A percentile compares a stretch with the other conserved stretches of the same genome.
Conservation (phyloP, 2,329 filamentous ascomycete genomes). For the Cordyceps pruinosa region DNA sequence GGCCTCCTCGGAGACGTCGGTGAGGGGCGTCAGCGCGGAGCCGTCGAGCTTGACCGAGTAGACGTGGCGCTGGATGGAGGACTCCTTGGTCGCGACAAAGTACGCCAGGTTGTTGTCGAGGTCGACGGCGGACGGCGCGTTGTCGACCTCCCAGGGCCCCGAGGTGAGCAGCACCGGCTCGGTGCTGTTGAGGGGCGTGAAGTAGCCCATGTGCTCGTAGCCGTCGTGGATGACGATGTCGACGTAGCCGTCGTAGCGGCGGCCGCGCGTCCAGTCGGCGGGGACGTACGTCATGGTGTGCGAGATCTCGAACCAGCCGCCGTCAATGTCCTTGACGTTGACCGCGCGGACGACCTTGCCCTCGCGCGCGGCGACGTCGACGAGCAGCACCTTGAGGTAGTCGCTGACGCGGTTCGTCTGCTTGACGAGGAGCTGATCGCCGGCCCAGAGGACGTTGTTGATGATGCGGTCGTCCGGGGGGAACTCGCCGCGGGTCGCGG, state of each 20-base stretch:
- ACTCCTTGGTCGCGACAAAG: slow-evolving; percentile 79
- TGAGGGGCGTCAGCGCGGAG: slow-evolving; percentile 63
- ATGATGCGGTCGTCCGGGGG: slow-evolving; percentile 77
- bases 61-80: slow-evolving; percentile 81
- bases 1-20: slow-evolving; percentile 63
- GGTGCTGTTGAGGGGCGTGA: slow-evolving; percentile 75
- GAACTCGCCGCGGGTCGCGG: slow-evolving; percentile 73
- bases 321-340: slow-evolving; percentile 78
- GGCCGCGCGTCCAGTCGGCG: slow-evolving; percentile 68
- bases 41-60: slow-evolving; percentile 86
- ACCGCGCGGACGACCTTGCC: slow-evolving; percentile 74
- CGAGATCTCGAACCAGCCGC: slow-evolving; percentile 94
- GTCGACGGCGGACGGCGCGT: slow-evolving; percentile 78
- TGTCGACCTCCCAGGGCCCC: slow-evolving; percentile 86
- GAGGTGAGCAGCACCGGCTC: slow-evolving; percentile 81
- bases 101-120: slow-evolving; percentile 82
- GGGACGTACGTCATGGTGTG: slow-evolving; percentile 82
- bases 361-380: slow-evolving; percentile 67
- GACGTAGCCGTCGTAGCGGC: slow-evolving; percentile 81
- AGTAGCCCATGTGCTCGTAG: slow-evolving; percentile 89
- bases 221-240: slow-evolving; percentile 83
- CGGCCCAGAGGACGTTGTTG: slow-evolving; percentile 88
- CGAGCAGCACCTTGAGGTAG: slow-evolving; percentile 75
- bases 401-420: slow-evolving; percentile 94
- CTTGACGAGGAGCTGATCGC: slow-evolving; percentile 75